phyloP scores from a whole-genome alignment of 192 early-diverging fungal genomes.

The Lobulomyces angularis region DNA sequence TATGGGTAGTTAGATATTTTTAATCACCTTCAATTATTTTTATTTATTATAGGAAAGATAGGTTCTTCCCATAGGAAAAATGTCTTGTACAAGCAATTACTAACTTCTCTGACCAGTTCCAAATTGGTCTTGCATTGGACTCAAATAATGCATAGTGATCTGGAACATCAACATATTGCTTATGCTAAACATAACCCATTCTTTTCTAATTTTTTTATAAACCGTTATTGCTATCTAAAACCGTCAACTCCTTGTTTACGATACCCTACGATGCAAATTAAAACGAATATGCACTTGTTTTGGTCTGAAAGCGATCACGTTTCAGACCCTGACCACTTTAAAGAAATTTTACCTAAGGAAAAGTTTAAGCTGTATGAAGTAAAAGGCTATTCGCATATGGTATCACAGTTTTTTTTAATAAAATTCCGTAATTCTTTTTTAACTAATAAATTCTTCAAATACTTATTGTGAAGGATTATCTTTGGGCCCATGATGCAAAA shows the following conservation, averaged over 20 bases:
- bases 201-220: slow-evolving; percentile 16
- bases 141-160: slow-evolving; percentile 69
- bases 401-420: slow-evolving; percentile 44
- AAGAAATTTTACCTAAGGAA: slow-evolving; percentile 41
- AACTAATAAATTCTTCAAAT: too few relatives aligned
- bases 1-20: slow-evolving; percentile 69
- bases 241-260: too few relatives aligned
- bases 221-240: slow-evolving; percentile 32
- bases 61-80: neutral
- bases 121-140: slow-evolving; percentile 51
- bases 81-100: neutral
- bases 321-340: slow-evolving; percentile 46
- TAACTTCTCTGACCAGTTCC: neutral
- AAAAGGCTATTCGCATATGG: too few relatives aligned
- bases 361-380: too few relatives aligned
- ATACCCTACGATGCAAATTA: slow-evolving; percentile 54
- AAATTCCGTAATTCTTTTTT: slow-evolving; percentile 37
- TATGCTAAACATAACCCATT: slow-evolving; percentile 38
- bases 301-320: slow-evolving; percentile 61
- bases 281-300: slow-evolving; percentile 60
- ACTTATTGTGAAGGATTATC: too few relatives aligned
- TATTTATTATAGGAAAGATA: slow-evolving; percentile 15
- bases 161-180: slow-evolving; percentile 71
- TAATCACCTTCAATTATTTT: slow-evolving; percentile 64
- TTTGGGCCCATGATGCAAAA: slow-evolving; percentile 15